Evolutionary conservation across 495 filamentous ascomycete genomes (phyloP).

Genomic region (Podospora tetraspora): DNA sequence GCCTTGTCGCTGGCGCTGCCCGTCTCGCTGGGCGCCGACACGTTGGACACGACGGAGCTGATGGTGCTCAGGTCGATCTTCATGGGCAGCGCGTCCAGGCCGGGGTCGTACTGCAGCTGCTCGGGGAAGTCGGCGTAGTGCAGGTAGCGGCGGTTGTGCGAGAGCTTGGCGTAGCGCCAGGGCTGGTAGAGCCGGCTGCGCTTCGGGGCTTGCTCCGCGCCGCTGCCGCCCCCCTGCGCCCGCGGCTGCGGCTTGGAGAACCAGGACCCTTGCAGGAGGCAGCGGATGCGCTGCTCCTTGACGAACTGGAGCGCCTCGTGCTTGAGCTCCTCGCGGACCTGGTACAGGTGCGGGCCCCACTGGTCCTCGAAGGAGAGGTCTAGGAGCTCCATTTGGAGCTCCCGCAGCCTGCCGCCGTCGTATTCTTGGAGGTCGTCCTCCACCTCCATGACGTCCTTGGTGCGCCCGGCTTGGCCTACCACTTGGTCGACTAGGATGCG

Average conservation of each 20-base stretch:
- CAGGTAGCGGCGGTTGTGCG: conserved; percentile 83
- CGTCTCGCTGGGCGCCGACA: conserved; percentile 58
- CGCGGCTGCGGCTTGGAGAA: conserved; percentile 59
- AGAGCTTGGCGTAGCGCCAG: conserved; percentile 82
- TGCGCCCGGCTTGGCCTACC: conserved; percentile 74
- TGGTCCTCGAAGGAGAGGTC: conserved; percentile 88
- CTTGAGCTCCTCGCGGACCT: conserved; percentile 88
- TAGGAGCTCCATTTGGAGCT: conserved; percentile 91
- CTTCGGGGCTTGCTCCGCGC: conserved; percentile 31
- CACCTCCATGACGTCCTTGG: conserved; percentile 80
- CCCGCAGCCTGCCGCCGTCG: conserved; percentile 67
- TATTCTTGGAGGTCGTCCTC: conserved; percentile 85
- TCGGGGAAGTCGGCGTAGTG: conserved; percentile 86
- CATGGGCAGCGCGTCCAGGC: conserved; percentile 66
- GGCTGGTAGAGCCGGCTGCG: conserved; percentile 36
- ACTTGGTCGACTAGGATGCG: conserved; percentile 89
- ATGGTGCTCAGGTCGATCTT: conserved; percentile 88
- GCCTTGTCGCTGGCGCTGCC: conserved; percentile 22
- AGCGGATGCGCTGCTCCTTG: conserved; percentile 94
- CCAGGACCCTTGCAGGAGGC: conserved; percentile 84
- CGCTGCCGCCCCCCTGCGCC: conserved; percentile 11
- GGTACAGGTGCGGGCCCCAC: conserved; percentile 83
- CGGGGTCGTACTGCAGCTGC: conserved; percentile 58
- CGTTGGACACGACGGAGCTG: conserved; percentile 89
- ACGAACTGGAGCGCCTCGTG: conserved; percentile 92